Evolutionary conservation across 2,329 filamentous ascomycete genomes (phyloP).

Genomic region (Fonsecaea monophora): DNA sequence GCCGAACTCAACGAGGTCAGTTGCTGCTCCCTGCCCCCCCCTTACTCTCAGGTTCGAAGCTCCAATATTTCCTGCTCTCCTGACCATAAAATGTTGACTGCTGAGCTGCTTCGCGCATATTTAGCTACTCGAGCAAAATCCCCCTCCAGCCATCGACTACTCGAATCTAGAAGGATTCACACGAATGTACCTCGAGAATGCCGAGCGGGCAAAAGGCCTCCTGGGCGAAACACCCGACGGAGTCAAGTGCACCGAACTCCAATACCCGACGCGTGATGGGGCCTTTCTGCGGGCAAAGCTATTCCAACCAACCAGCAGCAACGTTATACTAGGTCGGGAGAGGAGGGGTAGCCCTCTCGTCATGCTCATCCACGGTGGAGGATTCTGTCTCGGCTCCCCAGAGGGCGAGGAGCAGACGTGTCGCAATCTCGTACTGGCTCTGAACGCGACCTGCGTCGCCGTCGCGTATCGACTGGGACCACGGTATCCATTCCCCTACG

Average conservation of each 20-base stretch:
- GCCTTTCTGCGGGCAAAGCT: conserved; percentile 31
- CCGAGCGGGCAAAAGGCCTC: conserved; percentile 15
- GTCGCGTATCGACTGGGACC: conserved; percentile 34
- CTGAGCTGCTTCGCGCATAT: too few relatives aligned
- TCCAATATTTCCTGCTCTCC: too few relatives aligned
- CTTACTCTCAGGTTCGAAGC: too few relatives aligned
- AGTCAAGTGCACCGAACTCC: conserved; percentile 29
- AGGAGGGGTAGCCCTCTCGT: conserved; percentile 28
- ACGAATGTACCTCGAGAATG: conserved; percentile 17
- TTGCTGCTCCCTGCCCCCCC: too few relatives aligned
- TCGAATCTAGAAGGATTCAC: conserved; percentile 19
- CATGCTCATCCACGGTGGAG: conserved; percentile 39
- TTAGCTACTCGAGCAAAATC: too few relatives aligned
- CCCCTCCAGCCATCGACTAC: conserved; percentile 18
- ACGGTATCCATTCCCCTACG: conserved; percentile 31
- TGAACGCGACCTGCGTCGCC: conserved; percentile 25
- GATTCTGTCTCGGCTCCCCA: conserved; percentile 38
- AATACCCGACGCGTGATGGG: conserved; percentile 38
- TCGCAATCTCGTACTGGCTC: conserved; percentile 31
- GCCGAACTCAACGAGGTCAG: too few relatives aligned
- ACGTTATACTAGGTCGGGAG: background rate
- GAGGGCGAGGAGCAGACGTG: conserved; percentile 35
- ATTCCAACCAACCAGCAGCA: conserved; percentile 21
- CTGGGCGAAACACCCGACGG: conserved; percentile 29
- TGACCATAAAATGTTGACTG: too few relatives aligned